These are phyloP conservation scores for Coemansia sp. DNA, from an alignment of 192 early-diverging fungal species.

Conservation along the genomic window DNA sequence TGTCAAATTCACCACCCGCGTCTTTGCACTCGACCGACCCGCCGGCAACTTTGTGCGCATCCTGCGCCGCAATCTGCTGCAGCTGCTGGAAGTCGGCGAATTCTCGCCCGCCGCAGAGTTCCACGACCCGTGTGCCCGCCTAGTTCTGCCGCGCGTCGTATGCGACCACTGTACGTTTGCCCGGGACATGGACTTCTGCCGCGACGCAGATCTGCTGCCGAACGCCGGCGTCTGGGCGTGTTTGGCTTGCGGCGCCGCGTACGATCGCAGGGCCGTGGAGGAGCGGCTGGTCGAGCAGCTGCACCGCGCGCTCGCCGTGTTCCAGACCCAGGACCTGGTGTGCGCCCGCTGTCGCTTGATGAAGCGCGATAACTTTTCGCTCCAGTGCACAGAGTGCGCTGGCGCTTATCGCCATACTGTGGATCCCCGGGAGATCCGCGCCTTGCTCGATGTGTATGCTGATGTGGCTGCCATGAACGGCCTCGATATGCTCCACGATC, in stretches of 20 bases:
- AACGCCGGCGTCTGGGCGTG: constrained; percentile 65
- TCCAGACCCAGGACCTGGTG: constrained; percentile 85
- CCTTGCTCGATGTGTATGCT: constrained; percentile 30
- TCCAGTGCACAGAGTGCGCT: constrained; percentile 70
- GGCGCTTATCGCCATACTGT: constrained; percentile 53
- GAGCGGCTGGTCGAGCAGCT: constrained; percentile 77
- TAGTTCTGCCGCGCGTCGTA: constrained; percentile 75
- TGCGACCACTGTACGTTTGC: constrained; percentile 86
- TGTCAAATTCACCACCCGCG: constrained; percentile 70
- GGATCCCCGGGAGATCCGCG: constrained; percentile 9
- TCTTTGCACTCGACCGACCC: constrained; percentile 71
- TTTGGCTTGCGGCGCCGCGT: constrained; percentile 70
- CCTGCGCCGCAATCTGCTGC: constrained; percentile 76
- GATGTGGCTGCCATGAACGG: constrained; percentile 35
- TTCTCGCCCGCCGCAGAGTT: constrained; percentile 79
- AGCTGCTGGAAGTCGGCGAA: constrained; percentile 72
- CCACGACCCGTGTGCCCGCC: constrained; percentile 76
- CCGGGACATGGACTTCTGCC: constrained; percentile 87
- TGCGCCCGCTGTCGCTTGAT: constrained; percentile 80
- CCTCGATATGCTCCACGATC: constrained; percentile 32
- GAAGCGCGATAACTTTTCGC: constrained; percentile 73
- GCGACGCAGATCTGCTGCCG: constrained; percentile 69
- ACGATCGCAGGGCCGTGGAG: constrained; percentile 79
- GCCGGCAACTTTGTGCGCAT: constrained; percentile 78
- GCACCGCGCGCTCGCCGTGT: constrained; percentile 61